Evolutionary conservation across 495 filamentous ascomycete genomes (phyloP).

Genomic region (Penicillium ucsense): DNA sequence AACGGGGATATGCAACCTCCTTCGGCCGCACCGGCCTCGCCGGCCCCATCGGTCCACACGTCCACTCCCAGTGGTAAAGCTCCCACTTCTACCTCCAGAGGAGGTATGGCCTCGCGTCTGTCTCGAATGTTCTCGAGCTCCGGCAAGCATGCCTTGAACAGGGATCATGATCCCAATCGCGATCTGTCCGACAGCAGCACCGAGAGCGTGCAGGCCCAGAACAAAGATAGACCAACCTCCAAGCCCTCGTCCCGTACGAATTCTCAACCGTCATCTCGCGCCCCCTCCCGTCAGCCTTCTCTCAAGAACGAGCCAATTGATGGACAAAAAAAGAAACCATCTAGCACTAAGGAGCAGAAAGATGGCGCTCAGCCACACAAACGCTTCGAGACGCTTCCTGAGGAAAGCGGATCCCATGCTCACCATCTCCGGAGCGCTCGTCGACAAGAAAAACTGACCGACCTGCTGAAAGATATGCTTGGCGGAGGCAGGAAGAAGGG

Average conservation of each 20-base stretch:
- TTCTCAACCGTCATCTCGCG: conserved; percentile 29
- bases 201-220: conserved; percentile 22
- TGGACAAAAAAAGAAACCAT: conserved; percentile 23
- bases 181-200: conserved; percentile 36
- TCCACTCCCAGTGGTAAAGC: no score
- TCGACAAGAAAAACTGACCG: conserved; percentile 90
- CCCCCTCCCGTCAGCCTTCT: conserved; percentile 34
- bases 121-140: conserved; percentile 50
- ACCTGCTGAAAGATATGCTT: conserved; percentile 77
- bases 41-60: no score
- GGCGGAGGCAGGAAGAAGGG: conserved; percentile 65
- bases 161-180: conserved; percentile 22
- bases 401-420: conserved; percentile 57
- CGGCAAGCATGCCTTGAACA: conserved; percentile 22
- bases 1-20: conserved; percentile 27
- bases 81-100: conserved; percentile 29
- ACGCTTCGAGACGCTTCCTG: conserved; percentile 50
- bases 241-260: conserved; percentile 23
- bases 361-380: conserved; percentile 32
- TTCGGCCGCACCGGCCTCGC: conserved; percentile 20
- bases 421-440: conserved; percentile 80
- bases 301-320: conserved; percentile 27
- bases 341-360: conserved; percentile 32
- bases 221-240: conserved; percentile 26
- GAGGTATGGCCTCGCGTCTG: conserved; percentile 48